phyloP scores from a whole-genome alignment of 2,329 filamentous ascomycete species.

The Ploettnerulaceae sp. region DNA sequence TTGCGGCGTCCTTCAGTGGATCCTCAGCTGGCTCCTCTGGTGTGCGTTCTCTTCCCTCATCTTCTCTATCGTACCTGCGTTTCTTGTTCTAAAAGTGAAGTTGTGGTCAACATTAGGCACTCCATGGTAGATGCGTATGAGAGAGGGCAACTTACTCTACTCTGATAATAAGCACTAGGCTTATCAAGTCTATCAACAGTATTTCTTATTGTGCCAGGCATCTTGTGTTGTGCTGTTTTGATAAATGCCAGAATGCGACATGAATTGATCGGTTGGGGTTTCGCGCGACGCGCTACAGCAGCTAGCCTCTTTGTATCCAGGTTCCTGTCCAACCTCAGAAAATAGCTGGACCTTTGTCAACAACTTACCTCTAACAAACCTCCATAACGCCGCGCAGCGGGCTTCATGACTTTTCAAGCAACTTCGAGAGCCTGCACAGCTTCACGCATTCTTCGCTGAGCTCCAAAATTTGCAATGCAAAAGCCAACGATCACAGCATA shows the following conservation, averaged over 20 bases:
- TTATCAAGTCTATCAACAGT: slow-evolving; percentile 91
- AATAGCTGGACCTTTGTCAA: slow-evolving; percentile 21
- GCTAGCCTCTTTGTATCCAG: slow-evolving; percentile 8
- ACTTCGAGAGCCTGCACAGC: slow-evolving; percentile 9
- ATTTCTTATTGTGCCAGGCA: slow-evolving; percentile 42
- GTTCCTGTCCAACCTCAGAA: slow-evolving; percentile 20
- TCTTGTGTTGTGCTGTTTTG: slow-evolving; percentile 24
- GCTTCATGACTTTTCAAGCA: slow-evolving; percentile 15
- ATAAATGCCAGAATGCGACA: background rate
- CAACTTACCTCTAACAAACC: slow-evolving; percentile 15
- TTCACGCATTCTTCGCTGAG: slow-evolving; percentile 16
- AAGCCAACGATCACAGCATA: slow-evolving; percentile 67
- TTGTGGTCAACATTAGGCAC: slow-evolving; percentile 19
- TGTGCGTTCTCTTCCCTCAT: slow-evolving; percentile 42
- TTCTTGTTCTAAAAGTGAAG: slow-evolving; percentile 46
- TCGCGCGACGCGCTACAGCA: slow-evolving; percentile 27
- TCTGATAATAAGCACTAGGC: slow-evolving; percentile 88
- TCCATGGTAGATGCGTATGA: background rate
- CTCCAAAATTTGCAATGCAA: slow-evolving; percentile 57
- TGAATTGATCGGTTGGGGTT: slow-evolving; percentile 7
- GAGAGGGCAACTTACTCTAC: slow-evolving; percentile 56
- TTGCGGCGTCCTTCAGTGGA: slow-evolving; percentile 80
- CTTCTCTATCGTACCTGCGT: slow-evolving; percentile 47
- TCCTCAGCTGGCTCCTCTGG: slow-evolving; percentile 60
- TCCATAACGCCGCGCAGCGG: slow-evolving; percentile 7